Conservation (phyloP, 495 filamentous ascomycete species). For the Articulospora tetracladia region DNA sequence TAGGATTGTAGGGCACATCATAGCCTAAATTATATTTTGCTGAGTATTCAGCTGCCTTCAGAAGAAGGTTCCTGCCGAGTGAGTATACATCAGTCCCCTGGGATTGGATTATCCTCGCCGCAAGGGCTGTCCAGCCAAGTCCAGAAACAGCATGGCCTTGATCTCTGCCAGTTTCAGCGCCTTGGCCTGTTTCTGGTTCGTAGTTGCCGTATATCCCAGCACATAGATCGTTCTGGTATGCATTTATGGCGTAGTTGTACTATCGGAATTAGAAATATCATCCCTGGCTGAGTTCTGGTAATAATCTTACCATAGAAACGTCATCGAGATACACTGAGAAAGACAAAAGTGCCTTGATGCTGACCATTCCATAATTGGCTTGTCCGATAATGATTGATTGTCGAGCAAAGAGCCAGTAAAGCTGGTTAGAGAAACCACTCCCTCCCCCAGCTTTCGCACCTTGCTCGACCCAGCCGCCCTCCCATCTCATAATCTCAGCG, state of each 20-base stretch:
- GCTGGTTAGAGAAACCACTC: slow-evolving; percentile 33
- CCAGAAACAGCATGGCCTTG: slow-evolving; percentile 22
- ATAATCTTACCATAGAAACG: slow-evolving; percentile 21
- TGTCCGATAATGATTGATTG: slow-evolving; percentile 33
- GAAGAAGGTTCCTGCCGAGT: slow-evolving; percentile 28
- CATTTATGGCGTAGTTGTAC: slow-evolving; percentile 32
- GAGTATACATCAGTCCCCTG: slow-evolving; percentile 33
- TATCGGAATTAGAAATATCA: background rate
- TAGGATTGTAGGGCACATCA: slow-evolving; percentile 32
- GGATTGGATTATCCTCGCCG: slow-evolving; percentile 26
- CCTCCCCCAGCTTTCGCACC: slow-evolving; percentile 31
- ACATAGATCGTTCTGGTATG: slow-evolving; percentile 30
- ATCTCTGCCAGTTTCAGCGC: slow-evolving; percentile 25
- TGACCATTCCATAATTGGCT: slow-evolving; percentile 31
- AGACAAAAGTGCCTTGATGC: slow-evolving; percentile 33
- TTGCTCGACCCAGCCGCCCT: slow-evolving; percentile 33
- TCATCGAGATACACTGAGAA: slow-evolving; percentile 37
- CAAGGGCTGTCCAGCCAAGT: slow-evolving; percentile 27
- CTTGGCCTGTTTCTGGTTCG: slow-evolving; percentile 29
- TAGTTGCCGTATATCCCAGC: slow-evolving; percentile 24
- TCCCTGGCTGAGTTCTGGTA: background rate
- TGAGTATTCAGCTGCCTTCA: slow-evolving; percentile 32
- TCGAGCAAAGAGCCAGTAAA: slow-evolving; percentile 36
- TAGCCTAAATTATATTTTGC: slow-evolving; percentile 32
- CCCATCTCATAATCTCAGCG: slow-evolving; percentile 38